These are phyloP conservation scores for Diaporthe sp. DNA, from an alignment of 2,329 filamentous ascomycete species.

Conservation along the genomic window DNA sequence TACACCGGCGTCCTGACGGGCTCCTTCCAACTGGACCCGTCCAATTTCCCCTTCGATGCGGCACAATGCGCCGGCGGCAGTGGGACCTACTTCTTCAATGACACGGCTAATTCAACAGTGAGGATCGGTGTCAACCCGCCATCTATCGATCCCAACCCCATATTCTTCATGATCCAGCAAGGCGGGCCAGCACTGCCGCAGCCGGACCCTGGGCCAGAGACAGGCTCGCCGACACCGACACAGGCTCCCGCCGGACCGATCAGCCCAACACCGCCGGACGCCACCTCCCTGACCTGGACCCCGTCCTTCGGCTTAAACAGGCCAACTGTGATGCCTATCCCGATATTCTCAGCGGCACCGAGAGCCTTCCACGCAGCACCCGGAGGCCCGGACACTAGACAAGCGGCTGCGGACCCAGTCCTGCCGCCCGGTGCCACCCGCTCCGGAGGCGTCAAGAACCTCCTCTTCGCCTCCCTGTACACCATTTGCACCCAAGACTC, in stretches of 20 bases:
- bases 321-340: slow-evolving; percentile 6
- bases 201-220: neutral
- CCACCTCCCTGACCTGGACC: neutral
- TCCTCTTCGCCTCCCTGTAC: slow-evolving; percentile 25
- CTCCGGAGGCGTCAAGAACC: slow-evolving; percentile 6
- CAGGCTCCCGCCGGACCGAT: neutral
- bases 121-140: slow-evolving; percentile 19
- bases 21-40: neutral
- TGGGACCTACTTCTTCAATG: slow-evolving; percentile 1
- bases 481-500: slow-evolving; percentile 6
- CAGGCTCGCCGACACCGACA: neutral
- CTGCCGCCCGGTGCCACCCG: neutral
- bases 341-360: neutral
- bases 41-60: slow-evolving; percentile 5
- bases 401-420: neutral
- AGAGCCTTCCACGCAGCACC: neutral
- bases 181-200: neutral
- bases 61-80: slow-evolving; percentile 14
- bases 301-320: neutral
- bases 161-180: slow-evolving; percentile 26
- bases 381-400: neutral
- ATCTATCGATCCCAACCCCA: slow-evolving; percentile 8
- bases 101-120: slow-evolving; percentile 15
- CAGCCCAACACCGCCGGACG: neutral
- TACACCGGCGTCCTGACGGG: slow-evolving; percentile 13